These are phyloP conservation scores for Calendula officinalis DNA, from an alignment of 129 eudicot genomes.

Conservation along the genomic window DNA sequence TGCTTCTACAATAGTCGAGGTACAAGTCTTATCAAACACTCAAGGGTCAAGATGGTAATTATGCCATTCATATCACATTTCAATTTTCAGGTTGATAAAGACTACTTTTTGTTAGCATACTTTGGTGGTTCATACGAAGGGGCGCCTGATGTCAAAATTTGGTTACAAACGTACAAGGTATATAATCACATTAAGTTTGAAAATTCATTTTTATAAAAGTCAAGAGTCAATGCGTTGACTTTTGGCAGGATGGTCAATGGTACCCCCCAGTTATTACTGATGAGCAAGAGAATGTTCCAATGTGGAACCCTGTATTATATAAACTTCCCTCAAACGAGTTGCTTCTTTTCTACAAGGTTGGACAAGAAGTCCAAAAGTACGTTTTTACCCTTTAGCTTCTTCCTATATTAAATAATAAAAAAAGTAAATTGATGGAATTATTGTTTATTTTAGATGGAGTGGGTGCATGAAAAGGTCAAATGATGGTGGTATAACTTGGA, in stretches of 20 bases:
- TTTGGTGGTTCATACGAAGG: conserved; percentile 92
- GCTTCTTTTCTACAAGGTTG: conserved; percentile 84
- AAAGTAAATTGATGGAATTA: background rate
- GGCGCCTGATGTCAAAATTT: conserved; percentile 87
- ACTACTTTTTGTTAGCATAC: conserved; percentile 78
- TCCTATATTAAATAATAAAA: background rate
- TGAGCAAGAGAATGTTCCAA: conserved; percentile 63
- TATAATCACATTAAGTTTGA: background rate
- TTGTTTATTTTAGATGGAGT: conserved; percentile 67
- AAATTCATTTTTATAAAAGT: background rate
- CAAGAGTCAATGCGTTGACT: conserved; percentile 1
- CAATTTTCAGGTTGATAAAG: conserved; percentile 65
- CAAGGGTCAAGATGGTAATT: background rate
- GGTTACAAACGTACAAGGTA: conserved; percentile 86
- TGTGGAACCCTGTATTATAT: conserved; percentile 96
- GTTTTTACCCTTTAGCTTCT: background rate
- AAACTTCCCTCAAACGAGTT: conserved; percentile 80
- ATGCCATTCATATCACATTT: background rate
- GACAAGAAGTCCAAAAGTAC: conserved; percentile 85
- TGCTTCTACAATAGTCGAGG: conserved; percentile 98
- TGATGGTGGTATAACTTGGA: conserved; percentile 86
- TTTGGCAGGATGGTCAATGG: conserved; percentile 77
- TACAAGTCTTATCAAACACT: conserved; percentile 6
- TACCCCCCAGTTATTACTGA: conserved; percentile 67
- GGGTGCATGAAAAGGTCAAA: conserved; percentile 90